Percentiles rank a stretch among this genome's conserved stretches.
phyloP scores from a whole-genome alignment of 2,329 filamentous ascomycete genomes.

The Exutisphaerella laricina region DNA sequence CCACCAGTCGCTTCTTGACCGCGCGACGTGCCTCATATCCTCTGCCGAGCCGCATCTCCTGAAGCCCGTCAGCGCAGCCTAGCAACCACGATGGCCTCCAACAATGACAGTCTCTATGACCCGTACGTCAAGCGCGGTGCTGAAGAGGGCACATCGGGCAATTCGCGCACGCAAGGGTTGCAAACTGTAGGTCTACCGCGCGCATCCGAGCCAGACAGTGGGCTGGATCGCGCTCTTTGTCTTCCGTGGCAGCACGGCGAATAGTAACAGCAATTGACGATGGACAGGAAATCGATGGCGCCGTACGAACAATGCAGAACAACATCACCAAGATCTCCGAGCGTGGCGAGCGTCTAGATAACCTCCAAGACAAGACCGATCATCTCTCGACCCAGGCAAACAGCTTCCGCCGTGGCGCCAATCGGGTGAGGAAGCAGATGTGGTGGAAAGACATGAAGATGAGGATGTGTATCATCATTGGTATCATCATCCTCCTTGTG shows the following conservation, averaged over 20 bases:
- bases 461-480: slow-evolving; percentile 90
- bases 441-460: slow-evolving; percentile 99
- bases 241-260: too few species aligned
- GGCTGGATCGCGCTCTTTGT: too few species aligned
- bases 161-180: slow-evolving; percentile 21
- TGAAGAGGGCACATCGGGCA: slow-evolving; percentile 9
- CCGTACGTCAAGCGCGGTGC: slow-evolving; percentile 25
- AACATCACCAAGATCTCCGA: slow-evolving; percentile 97
- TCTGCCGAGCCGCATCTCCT: slow-evolving; percentile 7
- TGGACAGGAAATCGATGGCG: slow-evolving; percentile 88
- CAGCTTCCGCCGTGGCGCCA: slow-evolving; percentile 92
- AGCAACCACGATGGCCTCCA: slow-evolving; percentile 17
- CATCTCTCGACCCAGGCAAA: slow-evolving; percentile 89
- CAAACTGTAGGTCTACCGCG: slow-evolving; percentile 18
- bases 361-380: slow-evolving; percentile 87
- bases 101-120: slow-evolving; percentile 24
- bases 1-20: neutral
- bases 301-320: slow-evolving; percentile 89
- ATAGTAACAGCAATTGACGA: slow-evolving; percentile 9
- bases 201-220: neutral
- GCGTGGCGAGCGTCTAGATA: slow-evolving; percentile 82
- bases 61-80: slow-evolving; percentile 9
- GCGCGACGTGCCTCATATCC: neutral
- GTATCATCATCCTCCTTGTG: slow-evolving; percentile 83
- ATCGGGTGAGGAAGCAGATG: slow-evolving; percentile 89